phyloP scores from a whole-genome alignment of 345 rosid species.

The Theobroma cacao region DNA sequence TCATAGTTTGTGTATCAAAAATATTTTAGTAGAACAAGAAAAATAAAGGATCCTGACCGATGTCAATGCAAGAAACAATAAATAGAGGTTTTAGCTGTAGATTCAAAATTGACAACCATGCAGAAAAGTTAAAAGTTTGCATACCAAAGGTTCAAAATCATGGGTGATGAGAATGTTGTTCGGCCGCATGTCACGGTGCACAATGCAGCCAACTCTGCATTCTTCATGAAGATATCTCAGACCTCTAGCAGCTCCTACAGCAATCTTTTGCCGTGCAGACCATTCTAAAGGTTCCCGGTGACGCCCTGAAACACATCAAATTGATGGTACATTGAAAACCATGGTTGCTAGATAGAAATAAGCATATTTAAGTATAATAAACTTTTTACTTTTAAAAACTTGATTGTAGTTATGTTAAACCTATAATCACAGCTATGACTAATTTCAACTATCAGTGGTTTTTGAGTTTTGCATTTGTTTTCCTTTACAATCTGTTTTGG shows the following conservation, averaged over 20 bases:
- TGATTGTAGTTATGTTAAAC: neutral
- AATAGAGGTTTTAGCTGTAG: slow-evolving; percentile 3
- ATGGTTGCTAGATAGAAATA: neutral
- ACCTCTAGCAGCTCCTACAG: slow-evolving; percentile 98
- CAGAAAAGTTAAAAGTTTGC: neutral
- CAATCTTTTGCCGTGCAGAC: slow-evolving; percentile 93
- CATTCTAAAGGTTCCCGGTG: slow-evolving; percentile 70
- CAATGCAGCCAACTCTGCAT: slow-evolving; percentile 99
- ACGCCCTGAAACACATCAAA: slow-evolving; percentile 46
- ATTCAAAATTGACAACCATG: neutral
- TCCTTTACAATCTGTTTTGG: neutral
- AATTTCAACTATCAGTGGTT: neutral
- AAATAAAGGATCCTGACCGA: neutral
- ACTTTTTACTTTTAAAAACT: neutral
- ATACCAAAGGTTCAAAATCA: slow-evolving; percentile 97
- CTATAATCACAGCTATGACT: neutral
- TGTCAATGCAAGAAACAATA: neutral
- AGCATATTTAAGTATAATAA: neutral
- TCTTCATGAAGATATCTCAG: slow-evolving; percentile 99
- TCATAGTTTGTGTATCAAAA: neutral
- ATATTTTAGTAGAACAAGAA: neutral
- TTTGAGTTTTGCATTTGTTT: neutral
- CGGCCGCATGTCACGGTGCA: slow-evolving; percentile 99
- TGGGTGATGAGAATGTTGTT: slow-evolving; percentile 98
- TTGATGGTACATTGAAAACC: slow-evolving; percentile 8